Conservation (phyloP, 805 yeast genomes). For the Yamadazyma takamatsuzukensis region DNA sequence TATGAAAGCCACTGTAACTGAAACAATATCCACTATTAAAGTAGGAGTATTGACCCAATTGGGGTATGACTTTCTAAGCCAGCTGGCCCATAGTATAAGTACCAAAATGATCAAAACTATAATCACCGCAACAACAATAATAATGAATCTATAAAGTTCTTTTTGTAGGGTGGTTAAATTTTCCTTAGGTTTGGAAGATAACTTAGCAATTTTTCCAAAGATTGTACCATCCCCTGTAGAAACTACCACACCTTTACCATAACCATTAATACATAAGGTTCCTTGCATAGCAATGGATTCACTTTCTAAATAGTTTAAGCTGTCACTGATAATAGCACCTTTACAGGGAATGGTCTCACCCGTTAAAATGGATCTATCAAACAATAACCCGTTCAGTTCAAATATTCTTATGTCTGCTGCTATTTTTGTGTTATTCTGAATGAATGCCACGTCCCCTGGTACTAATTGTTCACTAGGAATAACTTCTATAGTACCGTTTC, state of each 20-base stretch:
- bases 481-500: conserved; percentile 27
- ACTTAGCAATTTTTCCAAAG: conserved; percentile 44
- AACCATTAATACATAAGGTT: conserved; percentile 40
- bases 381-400: conserved; percentile 35
- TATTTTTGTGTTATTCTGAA: conserved; percentile 38
- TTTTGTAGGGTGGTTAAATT: conserved; percentile 40
- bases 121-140: conserved; percentile 20
- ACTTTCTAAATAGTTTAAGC: conserved; percentile 41
- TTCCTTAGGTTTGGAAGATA: conserved; percentile 37
- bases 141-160: conserved; percentile 37
- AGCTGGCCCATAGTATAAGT: conserved; percentile 41
- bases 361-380: conserved; percentile 46
- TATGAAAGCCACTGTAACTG: conserved; percentile 46
- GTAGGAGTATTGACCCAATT: conserved; percentile 40
- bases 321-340: conserved; percentile 21
- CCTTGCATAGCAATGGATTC: conserved; percentile 45
- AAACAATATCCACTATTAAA: conserved; percentile 41
- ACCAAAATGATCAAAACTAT: conserved; percentile 26
- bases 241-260: conserved; percentile 42
- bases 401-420: conserved; percentile 47
- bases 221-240: conserved; percentile 43
- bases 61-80: conserved; percentile 35
- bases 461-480: conserved; percentile 34
- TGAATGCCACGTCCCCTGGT: conserved; percentile 42
- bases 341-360: conserved; percentile 45